phyloP scores from a whole-genome alignment of 2,329 filamentous ascomycete genomes.

The Bimuria novae-zelandiae region DNA sequence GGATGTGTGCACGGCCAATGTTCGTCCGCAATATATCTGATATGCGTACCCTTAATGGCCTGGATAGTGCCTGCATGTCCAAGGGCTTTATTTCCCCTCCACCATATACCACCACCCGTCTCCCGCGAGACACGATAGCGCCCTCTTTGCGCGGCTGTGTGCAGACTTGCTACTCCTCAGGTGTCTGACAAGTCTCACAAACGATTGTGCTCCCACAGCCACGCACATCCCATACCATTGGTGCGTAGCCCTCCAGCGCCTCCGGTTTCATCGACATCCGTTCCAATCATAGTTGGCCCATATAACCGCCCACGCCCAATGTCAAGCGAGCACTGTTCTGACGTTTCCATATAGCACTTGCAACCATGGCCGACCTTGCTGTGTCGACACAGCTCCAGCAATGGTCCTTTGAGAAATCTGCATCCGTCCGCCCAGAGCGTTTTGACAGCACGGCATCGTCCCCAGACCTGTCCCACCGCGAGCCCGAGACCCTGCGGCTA shows the following conservation, averaged over 20 bases:
- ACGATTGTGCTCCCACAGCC: constrained; percentile 27
- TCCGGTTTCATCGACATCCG: constrained; percentile 33
- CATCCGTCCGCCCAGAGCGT: constrained; percentile 31
- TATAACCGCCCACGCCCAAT: constrained; percentile 21
- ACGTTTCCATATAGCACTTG: constrained; percentile 11
- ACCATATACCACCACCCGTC: constrained; percentile 8
- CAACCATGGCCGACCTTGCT: constrained; percentile 37
- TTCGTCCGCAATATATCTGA: constrained; percentile 29
- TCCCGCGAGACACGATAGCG: neutral
- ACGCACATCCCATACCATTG: constrained; percentile 24
- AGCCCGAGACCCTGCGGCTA: constrained; percentile 41
- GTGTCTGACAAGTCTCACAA: constrained; percentile 29
- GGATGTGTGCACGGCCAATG: constrained; percentile 21
- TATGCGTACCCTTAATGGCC: constrained; percentile 12
- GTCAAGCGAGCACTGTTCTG: constrained; percentile 4
- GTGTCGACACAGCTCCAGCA: constrained; percentile 43
- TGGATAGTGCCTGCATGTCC: constrained; percentile 12
- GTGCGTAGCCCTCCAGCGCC: constrained; percentile 33
- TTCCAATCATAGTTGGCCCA: constrained; percentile 7
- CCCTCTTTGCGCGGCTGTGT: constrained; percentile 1
- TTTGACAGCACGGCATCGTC: constrained; percentile 41
- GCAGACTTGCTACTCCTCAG: constrained; percentile 13
- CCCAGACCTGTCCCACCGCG: constrained; percentile 42
- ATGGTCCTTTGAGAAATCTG: constrained; percentile 44
- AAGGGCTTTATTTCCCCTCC: constrained; percentile 13